Evolutionary conservation across 2,329 filamentous ascomycete genomes (phyloP), one percentile per base, ranked within the genome.

Genomic region (Colletotrichum nymphaeae): DNA sequence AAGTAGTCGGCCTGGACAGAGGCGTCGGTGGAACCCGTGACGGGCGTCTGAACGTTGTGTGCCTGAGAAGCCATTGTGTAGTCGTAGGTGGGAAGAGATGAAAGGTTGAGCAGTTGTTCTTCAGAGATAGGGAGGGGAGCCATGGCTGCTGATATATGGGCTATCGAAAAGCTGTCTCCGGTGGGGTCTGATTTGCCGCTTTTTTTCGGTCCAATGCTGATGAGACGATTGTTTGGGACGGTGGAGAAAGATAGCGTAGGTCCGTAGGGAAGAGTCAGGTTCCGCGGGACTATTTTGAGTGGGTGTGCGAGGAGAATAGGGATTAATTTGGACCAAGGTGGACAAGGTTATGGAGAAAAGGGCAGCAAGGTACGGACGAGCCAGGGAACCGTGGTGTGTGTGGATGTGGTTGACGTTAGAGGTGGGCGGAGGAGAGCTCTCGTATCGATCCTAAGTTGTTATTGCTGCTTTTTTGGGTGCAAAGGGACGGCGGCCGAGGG

Each of bases 61-160:
- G 46, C 46, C 24, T 70, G 67, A 22, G 70, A 57, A 37, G 70
- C 35, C 70, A 70, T 73, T 4, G 30, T 73, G 70, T 73, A 65
- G 12, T 65, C 46, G 55, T 77, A 56, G 77, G 72, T 14, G 63
- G 60, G 19, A 76, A 78, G 11, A 76, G 78, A 58, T 72, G 75
- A 28, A 75, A 77, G n/a, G 75, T 72, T 46, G 73, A 76, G 24
- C 74, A 77, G 71, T 76, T 80, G 75, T 12, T 70, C 70, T 26
- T 73, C 32, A 19, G 70, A 62, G 46, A 73, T 42, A 22, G 30
- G 59, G 55, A 70, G 6, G 70, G 70, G 67, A 55, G 70, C 60
- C 70, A 73, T 73, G 60, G 55, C 52, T 69, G 59, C 58, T 73
- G 32, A 56, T 69, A 64, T 64, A 49, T 35, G 46, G 9, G 46